Conservation (phyloP, 2,329 filamentous ascomycete genomes). For the Fusarium sp. region DNA sequence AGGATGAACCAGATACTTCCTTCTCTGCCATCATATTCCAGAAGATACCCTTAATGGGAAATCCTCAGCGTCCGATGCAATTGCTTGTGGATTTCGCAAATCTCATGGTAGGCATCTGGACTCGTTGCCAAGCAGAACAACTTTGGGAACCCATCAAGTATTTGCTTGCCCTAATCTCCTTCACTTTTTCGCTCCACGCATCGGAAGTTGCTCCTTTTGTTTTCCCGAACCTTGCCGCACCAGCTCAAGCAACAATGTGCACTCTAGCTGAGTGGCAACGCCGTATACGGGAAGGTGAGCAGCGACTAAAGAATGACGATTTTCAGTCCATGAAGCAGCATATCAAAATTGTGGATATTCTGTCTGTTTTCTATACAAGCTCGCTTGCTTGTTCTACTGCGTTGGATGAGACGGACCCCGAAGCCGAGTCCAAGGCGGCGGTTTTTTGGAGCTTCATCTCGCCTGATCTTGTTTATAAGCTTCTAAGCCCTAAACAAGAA, state of each 20-base stretch:
- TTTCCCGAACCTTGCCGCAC: constrained; percentile 68
- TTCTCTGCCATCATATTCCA: constrained; percentile 79
- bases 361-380: constrained; percentile 76
- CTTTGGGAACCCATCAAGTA: constrained; percentile 75
- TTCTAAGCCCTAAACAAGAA: constrained; percentile 78
- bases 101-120: constrained; percentile 77
- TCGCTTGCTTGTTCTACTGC: constrained; percentile 72
- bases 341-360: constrained; percentile 74
- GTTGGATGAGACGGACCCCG: constrained; percentile 51
- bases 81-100: constrained; percentile 76
- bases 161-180: constrained; percentile 74
- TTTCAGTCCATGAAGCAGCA: constrained; percentile 62
- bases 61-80: constrained; percentile 63
- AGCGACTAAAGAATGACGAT: constrained; percentile 59
- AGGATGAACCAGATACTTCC: constrained; percentile 73
- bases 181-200: constrained; percentile 75
- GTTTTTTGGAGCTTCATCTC: constrained; percentile 79
- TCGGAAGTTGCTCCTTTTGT: constrained; percentile 72
- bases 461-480: constrained; percentile 75
- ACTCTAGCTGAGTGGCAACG: constrained; percentile 72
- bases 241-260: constrained; percentile 72
- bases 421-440: constrained; percentile 51
- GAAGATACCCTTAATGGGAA: constrained; percentile 72
- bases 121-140: constrained; percentile 74
- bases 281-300: constrained; percentile 64